Base-by-base conservation (phyloP, 2,329 filamentous ascomycete genomes). In the Penicillium nordicum region DNA sequence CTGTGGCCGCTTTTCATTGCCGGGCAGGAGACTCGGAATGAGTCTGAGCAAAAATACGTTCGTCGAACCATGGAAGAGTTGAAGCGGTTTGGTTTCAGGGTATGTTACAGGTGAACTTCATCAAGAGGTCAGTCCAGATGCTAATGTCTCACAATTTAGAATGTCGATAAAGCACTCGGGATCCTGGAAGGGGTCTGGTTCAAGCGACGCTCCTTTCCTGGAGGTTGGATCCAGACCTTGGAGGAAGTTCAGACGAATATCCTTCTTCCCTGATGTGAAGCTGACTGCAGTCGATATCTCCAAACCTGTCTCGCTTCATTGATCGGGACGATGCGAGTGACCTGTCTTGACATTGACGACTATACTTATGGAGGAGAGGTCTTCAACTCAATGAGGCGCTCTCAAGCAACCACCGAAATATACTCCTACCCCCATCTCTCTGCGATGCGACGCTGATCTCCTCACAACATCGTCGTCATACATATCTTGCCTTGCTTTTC, bases 1-100 rank as follows among this genome's bases (percentile, higher is more conserved):
- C 42, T 70, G 14, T 74, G 70, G 72, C 69, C 69, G 7, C 62
- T 74, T 14, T 73, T 71, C 36, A 69, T 70, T 27, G 72, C 70
- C 7, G 70, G 70, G 3, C 68, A 70, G 23, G 71, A 73, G 47
- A 67, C 66, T 1, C 63, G 66, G 9, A 62, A 69, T 30, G 61
- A 66, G 44, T 21, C 30, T 1, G 67, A 72, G 53, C 70, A 72
- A 48, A 63, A 65, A 41, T 69, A 61, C 42, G 62, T 74, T 21
- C 66, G 68, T 9, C 59, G 70, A 40, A 72, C 67, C 9, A 69
- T 71, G 68, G 53, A 64, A 5, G 64, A 62, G 34, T 57, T 70
- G 21, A 63, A 65, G 36, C 61, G 63, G 14, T 71, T 66, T 50
- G 68, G 68, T 8, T 71, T 71, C 41, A 68, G 67, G 63, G 67